A percentile compares a stretch with the other conserved stretches of the same genome.
phyloP scores from a whole-genome alignment of 352 stramenopile species.

The Pythium graminicola region DNA sequence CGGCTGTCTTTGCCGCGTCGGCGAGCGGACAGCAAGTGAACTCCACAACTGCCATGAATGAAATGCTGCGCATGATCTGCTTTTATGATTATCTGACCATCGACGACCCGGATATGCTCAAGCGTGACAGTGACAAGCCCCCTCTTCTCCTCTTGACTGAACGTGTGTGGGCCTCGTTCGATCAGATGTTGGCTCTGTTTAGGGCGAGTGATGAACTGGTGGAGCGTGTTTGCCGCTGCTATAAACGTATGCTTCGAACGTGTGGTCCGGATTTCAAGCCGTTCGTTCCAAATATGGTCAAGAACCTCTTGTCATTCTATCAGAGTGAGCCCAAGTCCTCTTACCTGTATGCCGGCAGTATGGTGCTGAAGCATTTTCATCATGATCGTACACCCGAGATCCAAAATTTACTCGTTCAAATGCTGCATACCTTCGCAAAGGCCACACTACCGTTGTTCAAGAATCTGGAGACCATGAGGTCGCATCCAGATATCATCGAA shows the following conservation, averaged over 20 bases:
- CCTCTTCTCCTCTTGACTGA: constrained; percentile 70
- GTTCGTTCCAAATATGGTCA: constrained; percentile 63
- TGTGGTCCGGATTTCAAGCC: constrained; percentile 54
- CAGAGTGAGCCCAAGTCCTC: constrained; percentile 74
- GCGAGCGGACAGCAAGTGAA: constrained; percentile 31
- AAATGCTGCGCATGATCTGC: constrained; percentile 76
- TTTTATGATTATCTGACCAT: constrained; percentile 75
- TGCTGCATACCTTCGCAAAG: constrained; percentile 59
- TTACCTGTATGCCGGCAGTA: constrained; percentile 77
- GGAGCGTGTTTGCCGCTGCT: constrained; percentile 76
- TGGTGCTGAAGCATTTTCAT: constrained; percentile 77
- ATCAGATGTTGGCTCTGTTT: constrained; percentile 76
- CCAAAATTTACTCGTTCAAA: constrained; percentile 34
- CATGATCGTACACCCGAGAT: constrained; percentile 23
- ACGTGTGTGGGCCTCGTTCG: constrained; percentile 71
- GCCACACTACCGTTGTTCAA: constrained; percentile 85
- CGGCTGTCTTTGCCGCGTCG: constrained; percentile 33
- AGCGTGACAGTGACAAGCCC: constrained; percentile 19
- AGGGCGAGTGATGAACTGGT: constrained; percentile 67
- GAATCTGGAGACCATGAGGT: constrained; percentile 41
- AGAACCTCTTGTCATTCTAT: constrained; percentile 76
- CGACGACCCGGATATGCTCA: background rate
- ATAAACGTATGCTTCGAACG: constrained; percentile 82
- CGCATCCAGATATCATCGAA: constrained; percentile 91
- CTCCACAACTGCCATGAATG: constrained; percentile 37